Evolutionary conservation across 768 basidiomycete species (phyloP).

Genomic region (Podaxis mareebaensis): DNA sequence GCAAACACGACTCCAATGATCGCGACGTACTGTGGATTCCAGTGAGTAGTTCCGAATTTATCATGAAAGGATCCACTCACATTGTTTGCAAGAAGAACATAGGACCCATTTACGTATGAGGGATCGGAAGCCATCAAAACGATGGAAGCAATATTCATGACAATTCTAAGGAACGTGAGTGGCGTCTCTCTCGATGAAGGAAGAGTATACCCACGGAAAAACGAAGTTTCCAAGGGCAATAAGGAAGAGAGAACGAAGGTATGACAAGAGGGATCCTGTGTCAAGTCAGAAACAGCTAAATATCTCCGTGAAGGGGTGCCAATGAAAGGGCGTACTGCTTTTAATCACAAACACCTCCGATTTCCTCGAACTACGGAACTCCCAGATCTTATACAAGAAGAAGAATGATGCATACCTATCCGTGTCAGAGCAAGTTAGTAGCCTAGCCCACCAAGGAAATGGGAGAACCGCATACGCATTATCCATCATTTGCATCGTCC

Average conservation of each 20-base stretch:
- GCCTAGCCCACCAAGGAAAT: background rate
- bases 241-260: background rate
- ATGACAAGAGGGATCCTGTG: background rate
- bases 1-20: background rate
- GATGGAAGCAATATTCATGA: background rate
- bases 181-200: background rate
- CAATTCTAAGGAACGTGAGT: background rate
- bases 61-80: background rate
- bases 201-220: background rate
- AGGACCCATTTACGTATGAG: background rate
- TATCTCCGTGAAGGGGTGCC: background rate
- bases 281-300: background rate
- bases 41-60: background rate
- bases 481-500: background rate
- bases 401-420: background rate
- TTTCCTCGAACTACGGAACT: background rate
- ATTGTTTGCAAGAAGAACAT: background rate
- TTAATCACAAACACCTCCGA: background rate
- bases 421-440: background rate
- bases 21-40: background rate
- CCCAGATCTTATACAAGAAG: background rate
- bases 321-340: background rate
- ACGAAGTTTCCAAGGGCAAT: background rate
- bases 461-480: background rate
- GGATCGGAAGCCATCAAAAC: background rate